Conservation (phyloP, 225 moss, liverwort and hornwort species). For the Marchantia polymorpha region DNA sequence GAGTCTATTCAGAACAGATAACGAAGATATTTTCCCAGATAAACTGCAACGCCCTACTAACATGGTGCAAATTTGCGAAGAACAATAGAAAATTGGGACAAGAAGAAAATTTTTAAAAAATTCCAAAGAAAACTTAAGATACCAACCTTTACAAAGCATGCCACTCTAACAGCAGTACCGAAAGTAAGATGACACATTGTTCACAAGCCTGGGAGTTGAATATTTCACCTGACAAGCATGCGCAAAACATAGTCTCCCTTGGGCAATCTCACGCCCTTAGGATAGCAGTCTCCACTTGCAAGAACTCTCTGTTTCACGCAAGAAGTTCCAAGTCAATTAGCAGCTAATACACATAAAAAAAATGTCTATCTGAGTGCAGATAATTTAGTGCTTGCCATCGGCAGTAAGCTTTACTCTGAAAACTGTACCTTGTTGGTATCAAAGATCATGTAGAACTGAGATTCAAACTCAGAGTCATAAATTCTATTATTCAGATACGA, state of each 20-base stretch:
- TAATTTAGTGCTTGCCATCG: too few relatives aligned
- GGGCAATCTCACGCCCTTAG: constrained; percentile 62
- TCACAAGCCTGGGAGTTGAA: neutral
- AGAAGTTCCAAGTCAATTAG: neutral
- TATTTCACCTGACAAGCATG: constrained; percentile 67
- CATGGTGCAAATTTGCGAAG: too few relatives aligned
- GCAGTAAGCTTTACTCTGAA: neutral
- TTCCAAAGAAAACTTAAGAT: too few relatives aligned
- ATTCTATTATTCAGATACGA: constrained; percentile 82
- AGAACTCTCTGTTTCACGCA: constrained; percentile 60
- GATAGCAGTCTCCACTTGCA: constrained; percentile 79
- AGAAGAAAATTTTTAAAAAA: too few relatives aligned
- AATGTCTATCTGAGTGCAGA: too few relatives aligned
- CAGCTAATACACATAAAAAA: neutral
- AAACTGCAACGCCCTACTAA: too few relatives aligned
- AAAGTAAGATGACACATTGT: too few relatives aligned
- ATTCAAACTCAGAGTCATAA: constrained; percentile 93
- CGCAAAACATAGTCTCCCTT: constrained; percentile 87
- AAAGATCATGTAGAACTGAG: constrained; percentile 87
- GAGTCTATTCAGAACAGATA: too few relatives aligned
- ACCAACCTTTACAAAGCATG: too few relatives aligned
- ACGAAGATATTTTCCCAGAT: too few relatives aligned
- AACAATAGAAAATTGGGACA: too few relatives aligned
- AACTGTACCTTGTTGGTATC: constrained; percentile 82
- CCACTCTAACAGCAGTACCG: too few relatives aligned